phyloP scores from a whole-genome alignment of 371 early-diverging fungal genomes.

The Mortierella sp. region DNA sequence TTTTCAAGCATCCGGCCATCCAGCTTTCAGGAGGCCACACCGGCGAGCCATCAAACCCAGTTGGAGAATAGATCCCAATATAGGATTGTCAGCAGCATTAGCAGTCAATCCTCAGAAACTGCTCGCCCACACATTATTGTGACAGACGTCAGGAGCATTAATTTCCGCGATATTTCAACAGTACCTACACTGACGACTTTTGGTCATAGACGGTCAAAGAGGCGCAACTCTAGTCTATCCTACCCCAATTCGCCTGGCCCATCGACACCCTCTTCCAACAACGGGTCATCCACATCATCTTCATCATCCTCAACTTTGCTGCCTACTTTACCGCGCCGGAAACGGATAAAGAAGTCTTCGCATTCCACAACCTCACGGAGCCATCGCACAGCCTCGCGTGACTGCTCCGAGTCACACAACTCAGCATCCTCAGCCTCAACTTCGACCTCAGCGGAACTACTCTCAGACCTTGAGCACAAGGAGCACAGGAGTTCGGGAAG shows the following conservation, averaged over 20 bases:
- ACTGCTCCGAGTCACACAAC: slow-evolving; percentile 14
- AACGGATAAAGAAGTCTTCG: slow-evolving; percentile 41
- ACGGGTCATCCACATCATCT: slow-evolving; percentile 7
- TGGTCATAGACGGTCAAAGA: slow-evolving; percentile 36
- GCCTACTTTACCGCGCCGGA: slow-evolving; percentile 39
- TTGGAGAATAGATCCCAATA: neutral
- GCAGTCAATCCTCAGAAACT: slow-evolving; percentile 2
- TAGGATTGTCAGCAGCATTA: neutral
- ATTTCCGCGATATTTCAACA: slow-evolving; percentile 47
- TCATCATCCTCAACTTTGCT: slow-evolving; percentile 5
- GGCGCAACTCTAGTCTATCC: slow-evolving; percentile 33
- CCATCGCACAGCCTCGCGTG: slow-evolving; percentile 29
- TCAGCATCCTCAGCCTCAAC: neutral
- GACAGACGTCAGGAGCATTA: slow-evolving; percentile 49
- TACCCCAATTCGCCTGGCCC: slow-evolving; percentile 12
- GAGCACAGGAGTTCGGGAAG: neutral
- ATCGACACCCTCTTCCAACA: neutral
- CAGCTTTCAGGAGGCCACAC: neutral
- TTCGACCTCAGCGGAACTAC: neutral
- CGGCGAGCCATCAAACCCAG: neutral
- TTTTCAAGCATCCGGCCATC: slow-evolving; percentile 5
- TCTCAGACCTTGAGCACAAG: slow-evolving; percentile 12
- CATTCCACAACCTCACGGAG: slow-evolving; percentile 15
- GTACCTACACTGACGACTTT: slow-evolving; percentile 40
- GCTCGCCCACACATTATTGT: slow-evolving; percentile 27